A percentile compares a stretch with the other conserved stretches of the same genome.
Evolutionary conservation across 2,329 filamentous ascomycete species (phyloP).

Genomic region (Curvularia verruculosa): DNA sequence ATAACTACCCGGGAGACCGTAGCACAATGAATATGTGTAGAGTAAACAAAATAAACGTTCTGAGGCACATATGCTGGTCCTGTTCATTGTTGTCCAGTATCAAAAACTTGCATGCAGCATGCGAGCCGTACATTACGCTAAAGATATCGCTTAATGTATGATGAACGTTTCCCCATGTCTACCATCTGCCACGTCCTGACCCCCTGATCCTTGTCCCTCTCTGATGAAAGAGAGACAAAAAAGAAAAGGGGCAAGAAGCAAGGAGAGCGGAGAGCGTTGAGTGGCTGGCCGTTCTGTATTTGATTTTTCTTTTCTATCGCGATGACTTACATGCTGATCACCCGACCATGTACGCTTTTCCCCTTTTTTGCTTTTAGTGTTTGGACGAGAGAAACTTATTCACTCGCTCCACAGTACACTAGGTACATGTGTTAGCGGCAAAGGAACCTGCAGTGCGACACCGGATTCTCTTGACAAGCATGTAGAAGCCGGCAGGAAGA

Average conservation of each 20-base stretch:
- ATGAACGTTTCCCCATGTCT: neutral
- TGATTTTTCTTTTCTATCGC: too few relatives aligned
- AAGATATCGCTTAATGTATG: neutral
- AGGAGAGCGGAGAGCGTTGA: neutral
- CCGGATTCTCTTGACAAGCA: too few relatives aligned
- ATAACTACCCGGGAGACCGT: too few relatives aligned
- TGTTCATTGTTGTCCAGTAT: neutral
- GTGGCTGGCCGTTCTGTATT: neutral
- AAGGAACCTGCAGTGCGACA: neutral
- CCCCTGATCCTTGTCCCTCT: neutral
- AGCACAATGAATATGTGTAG: too few relatives aligned
- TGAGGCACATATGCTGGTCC: neutral
- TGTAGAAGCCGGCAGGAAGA: neutral
- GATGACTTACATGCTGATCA: neutral
- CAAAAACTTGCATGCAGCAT: neutral
- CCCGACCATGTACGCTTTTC: neutral
- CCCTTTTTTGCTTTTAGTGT: neutral
- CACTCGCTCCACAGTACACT: neutral
- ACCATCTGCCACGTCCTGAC: neutral
- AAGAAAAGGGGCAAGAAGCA: neutral
- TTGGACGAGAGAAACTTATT: neutral
- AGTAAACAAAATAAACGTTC: neutral
- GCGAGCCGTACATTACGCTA: neutral
- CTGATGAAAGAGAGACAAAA: neutral
- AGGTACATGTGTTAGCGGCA: neutral